phyloP scores from a whole-genome alignment of 257 asterid genomes.

The Solanum commersonii region DNA sequence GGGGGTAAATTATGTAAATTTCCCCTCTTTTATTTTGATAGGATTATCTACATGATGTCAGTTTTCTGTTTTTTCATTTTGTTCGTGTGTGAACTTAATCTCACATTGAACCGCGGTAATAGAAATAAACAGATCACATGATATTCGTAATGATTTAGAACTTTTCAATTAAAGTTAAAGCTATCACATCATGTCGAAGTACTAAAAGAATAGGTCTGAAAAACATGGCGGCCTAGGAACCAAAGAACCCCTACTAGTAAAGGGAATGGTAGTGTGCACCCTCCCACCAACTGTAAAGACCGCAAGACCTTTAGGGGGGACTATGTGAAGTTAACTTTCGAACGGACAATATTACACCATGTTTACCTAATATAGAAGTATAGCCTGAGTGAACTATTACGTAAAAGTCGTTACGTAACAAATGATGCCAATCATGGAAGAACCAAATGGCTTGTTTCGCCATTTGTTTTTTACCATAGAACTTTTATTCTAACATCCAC shows the following conservation, averaged over 20 bases:
- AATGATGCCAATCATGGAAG: not conserved
- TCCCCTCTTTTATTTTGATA: no score
- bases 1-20: not conserved
- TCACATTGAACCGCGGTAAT: not conserved
- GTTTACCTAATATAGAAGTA: not conserved
- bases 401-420: not conserved
- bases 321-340: not conserved
- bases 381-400: not conserved
- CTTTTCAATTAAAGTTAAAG: not conserved
- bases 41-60: not conserved
- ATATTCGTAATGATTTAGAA: not conserved
- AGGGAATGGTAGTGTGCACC: not conserved
- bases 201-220: not conserved
- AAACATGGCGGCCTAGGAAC: not conserved
- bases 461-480: not conserved
- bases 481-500: not conserved
- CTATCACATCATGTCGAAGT: not conserved
- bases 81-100: not conserved
- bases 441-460: not conserved
- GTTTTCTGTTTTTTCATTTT: no score
- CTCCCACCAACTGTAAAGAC: not conserved
- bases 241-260: not conserved
- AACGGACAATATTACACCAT: not conserved
- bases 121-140: not conserved
- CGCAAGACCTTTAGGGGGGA: not conserved